phyloP scores from a whole-genome alignment of 176 grass and related monocot genomes.

The Saccharum spontaneum region DNA sequence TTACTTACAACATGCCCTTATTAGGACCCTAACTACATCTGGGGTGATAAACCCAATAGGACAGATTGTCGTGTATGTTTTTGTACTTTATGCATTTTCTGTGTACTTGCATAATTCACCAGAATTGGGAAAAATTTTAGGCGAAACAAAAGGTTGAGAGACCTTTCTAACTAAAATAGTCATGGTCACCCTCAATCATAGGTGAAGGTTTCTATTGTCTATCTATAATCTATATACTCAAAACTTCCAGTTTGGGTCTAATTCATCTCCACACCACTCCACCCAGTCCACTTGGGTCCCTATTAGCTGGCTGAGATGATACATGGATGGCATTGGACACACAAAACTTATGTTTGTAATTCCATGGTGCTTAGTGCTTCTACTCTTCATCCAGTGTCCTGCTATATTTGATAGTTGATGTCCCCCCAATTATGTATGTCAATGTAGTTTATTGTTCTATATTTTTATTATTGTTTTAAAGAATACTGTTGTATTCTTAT shows the following conservation, averaged over 20 bases:
- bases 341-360: not conserved
- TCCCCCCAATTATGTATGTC: not conserved
- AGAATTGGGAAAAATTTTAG: not conserved
- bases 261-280: not conserved
- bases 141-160: not conserved
- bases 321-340: not conserved
- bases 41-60: not conserved
- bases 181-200: not conserved
- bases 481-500: not conserved
- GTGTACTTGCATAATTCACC: not conserved
- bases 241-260: not conserved
- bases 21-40: not conserved
- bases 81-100: not conserved
- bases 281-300: not conserved
- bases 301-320: not conserved
- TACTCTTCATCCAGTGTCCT: not conserved
- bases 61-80: not conserved
- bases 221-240: not conserved
- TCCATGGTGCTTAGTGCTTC: not conserved
- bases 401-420: slow-evolving; percentile 14
- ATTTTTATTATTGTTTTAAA: not conserved
- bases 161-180: not conserved
- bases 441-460: not conserved
- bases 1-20: not conserved
- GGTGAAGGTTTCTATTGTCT: not conserved